Base-by-base conservation (phyloP, 2,329 filamentous ascomycete species). In the Trichoderma koningiopsis region DNA sequence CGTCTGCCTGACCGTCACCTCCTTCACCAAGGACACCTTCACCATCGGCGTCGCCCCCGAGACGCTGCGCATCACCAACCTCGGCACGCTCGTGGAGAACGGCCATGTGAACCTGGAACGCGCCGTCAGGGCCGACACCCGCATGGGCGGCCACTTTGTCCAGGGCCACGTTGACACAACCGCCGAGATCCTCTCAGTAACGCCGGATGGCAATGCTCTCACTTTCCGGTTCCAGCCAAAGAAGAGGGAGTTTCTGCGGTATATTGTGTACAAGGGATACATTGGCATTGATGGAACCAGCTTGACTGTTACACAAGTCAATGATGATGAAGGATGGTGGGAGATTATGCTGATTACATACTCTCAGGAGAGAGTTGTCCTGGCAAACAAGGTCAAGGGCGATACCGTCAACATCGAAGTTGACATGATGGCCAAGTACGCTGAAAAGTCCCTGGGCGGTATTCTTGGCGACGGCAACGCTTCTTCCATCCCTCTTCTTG, bases 281-380 rank as follows among this genome's bases (percentile, higher is more conserved):
- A 89, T 99, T 68, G 93, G 94, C 56, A 87, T 99, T 62, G 96
- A 99, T 78, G 96, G 96, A 5, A 95, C 96, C 29, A 97, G 94
- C 77, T 83, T 99, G 84, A 99, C 96, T 0, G 87, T 99, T 2
- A 98, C 95, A 2, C 86, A 88, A 73, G 95, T 98, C 35, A 83
- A 95, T 75, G 95, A 97, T 79, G 86, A 77, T 4, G 87, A 89
- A 73, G 90, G 91, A 53, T 96, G 93, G 79, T 97, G 91, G 88
- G 96, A 98, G 86, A 91, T 99, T 61, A 99, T 99, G 96, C 85
- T 99, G 71, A 97, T 99, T 79, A 88, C 92, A 10, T 99, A 99
- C 81, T 97, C 96, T 13, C 96, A 98, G 83, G 93, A 95, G 81
- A 92, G 92, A 80, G 90, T 99, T 19, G 91, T 97, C 19, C 89